phyloP scores from a whole-genome alignment of 2,329 filamentous ascomycete species.

The Juglanconis juglandina region DNA sequence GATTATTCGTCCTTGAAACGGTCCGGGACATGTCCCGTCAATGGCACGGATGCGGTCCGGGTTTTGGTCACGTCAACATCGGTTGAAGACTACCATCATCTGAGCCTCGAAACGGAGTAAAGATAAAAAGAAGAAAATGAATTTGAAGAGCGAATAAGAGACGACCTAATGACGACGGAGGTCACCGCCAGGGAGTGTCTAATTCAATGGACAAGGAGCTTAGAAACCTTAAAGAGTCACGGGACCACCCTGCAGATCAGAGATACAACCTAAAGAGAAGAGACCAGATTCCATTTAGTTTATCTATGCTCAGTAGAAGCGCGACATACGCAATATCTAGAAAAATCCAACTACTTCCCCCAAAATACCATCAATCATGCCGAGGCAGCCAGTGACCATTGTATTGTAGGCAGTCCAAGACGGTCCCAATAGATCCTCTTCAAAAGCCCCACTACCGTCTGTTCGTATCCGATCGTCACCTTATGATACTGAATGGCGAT shows the following conservation, averaged over 20 bases:
- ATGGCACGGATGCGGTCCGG: too few relatives aligned
- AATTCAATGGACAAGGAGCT: too few relatives aligned
- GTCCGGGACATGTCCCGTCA: too few relatives aligned
- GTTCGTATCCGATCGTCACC: slow-evolving; percentile 1
- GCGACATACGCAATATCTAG: background rate
- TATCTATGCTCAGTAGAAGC: background rate
- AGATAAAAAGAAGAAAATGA: too few relatives aligned
- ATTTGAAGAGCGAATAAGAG: too few relatives aligned
- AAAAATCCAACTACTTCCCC: background rate
- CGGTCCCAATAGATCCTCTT: background rate
- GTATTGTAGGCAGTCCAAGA: background rate
- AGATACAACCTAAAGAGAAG: background rate
- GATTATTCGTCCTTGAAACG: too few relatives aligned
- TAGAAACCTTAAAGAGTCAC: too few relatives aligned
- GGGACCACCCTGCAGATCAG: background rate
- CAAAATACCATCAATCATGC: background rate
- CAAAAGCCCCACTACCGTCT: background rate
- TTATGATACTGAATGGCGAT: background rate
- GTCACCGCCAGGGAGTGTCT: too few relatives aligned
- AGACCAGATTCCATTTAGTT: background rate
- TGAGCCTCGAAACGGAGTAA: too few relatives aligned
- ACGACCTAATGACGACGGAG: too few relatives aligned
- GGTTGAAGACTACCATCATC: too few relatives aligned
- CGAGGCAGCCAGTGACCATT: background rate
- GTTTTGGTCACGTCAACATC: too few relatives aligned